Evolutionary conservation across 148 eudicot genomes (phyloP), one percentile per base, ranked within the genome.

Genomic region (Silene latifolia): DNA sequence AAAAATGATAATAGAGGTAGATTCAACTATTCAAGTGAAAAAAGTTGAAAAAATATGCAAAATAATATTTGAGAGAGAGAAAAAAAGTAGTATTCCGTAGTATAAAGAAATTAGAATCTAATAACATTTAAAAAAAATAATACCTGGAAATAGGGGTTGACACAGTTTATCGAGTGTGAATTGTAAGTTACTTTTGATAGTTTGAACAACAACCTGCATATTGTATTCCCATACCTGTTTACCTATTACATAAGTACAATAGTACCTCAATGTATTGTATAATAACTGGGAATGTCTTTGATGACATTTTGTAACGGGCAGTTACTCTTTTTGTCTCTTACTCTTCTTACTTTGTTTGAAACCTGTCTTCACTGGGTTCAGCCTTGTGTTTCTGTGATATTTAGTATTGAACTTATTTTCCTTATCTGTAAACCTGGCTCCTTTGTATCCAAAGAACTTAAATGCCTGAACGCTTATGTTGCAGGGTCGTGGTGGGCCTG

Each of bases 401-500:
- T 44, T 13, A 5, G 17, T 10, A 24, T 20, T 47, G 32, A 23
- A 13, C 17, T 69, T 69, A 11, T 12, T 69, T 69, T 23, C 57
- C 57, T 69, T 20, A 46, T 15, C 58, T 5, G 20, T 46, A 46
- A 47, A 47, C 32, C 23, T 21, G 58, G 20, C 23, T 67, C 27
- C 72, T 69, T 46, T 67, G 23, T 51, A 29, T 20, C 66, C 39
- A 4, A 75, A 58, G 71, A 68, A 72, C 73, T 76, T 35, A 51
- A 24, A 47, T 58, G 29, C 76, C 72, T 62, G 18, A 19, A 3
- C 5, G 13, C 74, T 56, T 76, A 78, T 74, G 53, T 63, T 77
- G 85, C 93, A 94, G 98, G 98, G 97, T 62, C 89, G 93, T 66
- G 99, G 97, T 68, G 97, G 96, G 78, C 97, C 97, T 74, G 97